These are phyloP conservation scores for Saccharomyces hybrid DNA, from an alignment of 1,139 yeast species.

Conservation along the genomic window DNA sequence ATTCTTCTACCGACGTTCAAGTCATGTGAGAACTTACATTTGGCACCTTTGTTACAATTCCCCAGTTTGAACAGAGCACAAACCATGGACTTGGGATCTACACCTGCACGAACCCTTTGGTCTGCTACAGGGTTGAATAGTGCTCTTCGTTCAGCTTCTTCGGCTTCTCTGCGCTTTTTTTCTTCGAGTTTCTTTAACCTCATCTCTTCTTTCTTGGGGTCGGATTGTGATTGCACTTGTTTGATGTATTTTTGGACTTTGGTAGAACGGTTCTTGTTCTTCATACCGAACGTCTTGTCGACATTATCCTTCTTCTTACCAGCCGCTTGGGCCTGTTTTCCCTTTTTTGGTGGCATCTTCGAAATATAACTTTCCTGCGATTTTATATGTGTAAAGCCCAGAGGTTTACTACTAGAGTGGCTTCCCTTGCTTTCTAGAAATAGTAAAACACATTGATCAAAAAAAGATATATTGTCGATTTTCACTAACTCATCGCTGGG, in stretches of 20 bases:
- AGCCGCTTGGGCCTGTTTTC: slow-evolving; percentile 54
- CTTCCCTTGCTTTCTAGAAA: not conserved
- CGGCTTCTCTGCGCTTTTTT: slow-evolving; percentile 84
- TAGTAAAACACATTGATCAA: not conserved
- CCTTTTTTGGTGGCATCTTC: slow-evolving; percentile 66
- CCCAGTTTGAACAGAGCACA: slow-evolving; percentile 92
- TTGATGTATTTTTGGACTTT: slow-evolving; percentile 81
- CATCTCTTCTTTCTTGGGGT: slow-evolving; percentile 68
- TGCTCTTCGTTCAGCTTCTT: slow-evolving; percentile 78
- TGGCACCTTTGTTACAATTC: slow-evolving; percentile 77
- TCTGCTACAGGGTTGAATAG: slow-evolving; percentile 59
- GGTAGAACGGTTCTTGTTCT: slow-evolving; percentile 86
- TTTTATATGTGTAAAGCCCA: not conserved
- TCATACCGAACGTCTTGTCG: slow-evolving; percentile 91
- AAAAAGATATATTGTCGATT: not conserved
- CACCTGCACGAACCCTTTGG: slow-evolving; percentile 94
- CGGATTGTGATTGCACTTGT: slow-evolving; percentile 67
- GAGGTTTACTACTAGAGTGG: not conserved
- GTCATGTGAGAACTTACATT: slow-evolving; percentile 94
- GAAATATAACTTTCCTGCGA: not conserved
- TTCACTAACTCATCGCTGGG: not conserved
- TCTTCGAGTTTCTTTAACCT: slow-evolving; percentile 74
- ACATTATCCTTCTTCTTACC: slow-evolving; percentile 69
- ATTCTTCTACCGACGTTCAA: slow-evolving; percentile 78
- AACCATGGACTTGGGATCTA: slow-evolving; percentile 88